Percentiles rank a stretch among this genome's conserved stretches.
These are phyloP conservation scores for Amphirosellinia nigrospora DNA, from an alignment of 495 filamentous ascomycete genomes.

Conservation along the genomic window DNA sequence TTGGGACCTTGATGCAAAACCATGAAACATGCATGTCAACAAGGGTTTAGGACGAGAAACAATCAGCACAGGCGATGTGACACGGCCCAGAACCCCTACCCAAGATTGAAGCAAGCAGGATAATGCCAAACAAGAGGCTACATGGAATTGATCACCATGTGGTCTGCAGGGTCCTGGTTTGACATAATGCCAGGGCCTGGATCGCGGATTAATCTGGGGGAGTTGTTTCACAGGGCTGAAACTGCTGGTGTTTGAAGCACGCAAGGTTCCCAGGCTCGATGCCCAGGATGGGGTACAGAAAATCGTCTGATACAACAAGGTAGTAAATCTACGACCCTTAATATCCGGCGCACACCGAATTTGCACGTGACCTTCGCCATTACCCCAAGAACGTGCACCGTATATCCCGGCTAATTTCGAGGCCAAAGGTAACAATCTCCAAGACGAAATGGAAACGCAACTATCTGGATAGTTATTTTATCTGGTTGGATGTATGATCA, in stretches of 20 bases:
- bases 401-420: neutral
- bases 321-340: too few relatives aligned
- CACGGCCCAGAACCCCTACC: slow-evolving; percentile 19
- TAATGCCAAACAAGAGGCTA: slow-evolving; percentile 10
- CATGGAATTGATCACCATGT: slow-evolving; percentile 9
- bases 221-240: slow-evolving; percentile 22
- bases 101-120: neutral
- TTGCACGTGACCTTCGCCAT: neutral
- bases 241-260: slow-evolving; percentile 8
- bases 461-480: neutral
- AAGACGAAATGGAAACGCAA: neutral
- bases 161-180: slow-evolving; percentile 13
- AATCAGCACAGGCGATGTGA: slow-evolving; percentile 11
- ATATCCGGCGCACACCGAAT: neutral
- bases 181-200: slow-evolving; percentile 8
- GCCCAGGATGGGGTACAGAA: neutral
- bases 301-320: slow-evolving; percentile 9
- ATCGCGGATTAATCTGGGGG: neutral
- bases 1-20: slow-evolving; percentile 11
- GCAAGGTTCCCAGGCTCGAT: slow-evolving; percentile 1
- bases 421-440: neutral
- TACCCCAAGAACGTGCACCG: neutral
- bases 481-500: neutral
- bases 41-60: slow-evolving; percentile 17
- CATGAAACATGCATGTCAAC: slow-evolving; percentile 17